These are phyloP conservation scores for Cladosporium sp. DNA, from an alignment of 2,329 filamentous ascomycete genomes.

Conservation along the genomic window DNA sequence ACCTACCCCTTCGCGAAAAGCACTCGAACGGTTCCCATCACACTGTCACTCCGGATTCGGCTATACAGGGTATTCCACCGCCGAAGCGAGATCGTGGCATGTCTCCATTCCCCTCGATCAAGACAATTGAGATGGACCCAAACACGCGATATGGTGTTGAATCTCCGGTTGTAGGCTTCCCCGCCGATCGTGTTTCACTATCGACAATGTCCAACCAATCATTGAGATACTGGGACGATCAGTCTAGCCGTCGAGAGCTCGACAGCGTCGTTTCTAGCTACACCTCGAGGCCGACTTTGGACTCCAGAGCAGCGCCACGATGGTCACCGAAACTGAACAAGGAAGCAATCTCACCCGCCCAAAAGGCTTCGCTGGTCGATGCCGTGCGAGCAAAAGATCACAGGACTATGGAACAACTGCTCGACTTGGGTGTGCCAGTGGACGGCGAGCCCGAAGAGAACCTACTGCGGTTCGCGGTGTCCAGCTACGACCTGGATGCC, in stretches of 20 bases:
- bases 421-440: slow-evolving; percentile 29
- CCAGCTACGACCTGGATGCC: slow-evolving; percentile 30
- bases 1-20: not conserved
- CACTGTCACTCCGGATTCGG: not conserved
- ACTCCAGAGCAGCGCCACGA: slow-evolving; percentile 8
- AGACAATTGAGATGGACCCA: not conserved
- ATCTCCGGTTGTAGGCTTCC: not conserved
- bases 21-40: not conserved
- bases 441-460: slow-evolving; percentile 23
- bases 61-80: not conserved
- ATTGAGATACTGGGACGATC: slow-evolving; percentile 6
- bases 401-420: slow-evolving; percentile 32
- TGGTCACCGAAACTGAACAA: not conserved
- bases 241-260: not conserved
- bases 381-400: slow-evolving; percentile 32
- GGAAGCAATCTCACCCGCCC: slow-evolving; percentile 34
- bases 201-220: slow-evolving; percentile 11
- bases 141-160: not conserved
- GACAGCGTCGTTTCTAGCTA: slow-evolving; percentile 3
- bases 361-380: slow-evolving; percentile 43
- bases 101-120: not conserved
- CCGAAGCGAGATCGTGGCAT: not conserved
- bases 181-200: not conserved
- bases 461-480: slow-evolving; percentile 29
- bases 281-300: slow-evolving; percentile 1